Evolutionary conservation across 345 rosid species (phyloP), one percentile per base, ranked within the genome.

Genomic region (Xanthoceras sorbifolium): DNA sequence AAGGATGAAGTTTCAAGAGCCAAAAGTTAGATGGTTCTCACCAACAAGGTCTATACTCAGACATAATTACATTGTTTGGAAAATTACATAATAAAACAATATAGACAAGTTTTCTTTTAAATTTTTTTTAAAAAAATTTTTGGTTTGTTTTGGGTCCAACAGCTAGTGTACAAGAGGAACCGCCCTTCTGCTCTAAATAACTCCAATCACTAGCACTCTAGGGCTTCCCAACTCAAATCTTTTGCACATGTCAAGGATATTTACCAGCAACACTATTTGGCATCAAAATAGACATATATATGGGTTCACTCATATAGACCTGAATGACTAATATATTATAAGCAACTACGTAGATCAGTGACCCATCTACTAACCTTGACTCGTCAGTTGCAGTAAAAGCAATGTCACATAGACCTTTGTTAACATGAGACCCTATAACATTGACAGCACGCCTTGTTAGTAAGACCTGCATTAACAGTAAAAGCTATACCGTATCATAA

Each of bases 321-420:
- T 62, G 64, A 78, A 40, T 23, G 18, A 32, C 29, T 72, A 29
- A 26, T 55, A 14, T 32, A 54, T 32, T 26, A 34, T 6, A 54
- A n/a, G 31, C 54, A 17, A 67, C 1, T 20, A 44, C 26, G 28
- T 14, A 2, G 32, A 42, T 17, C 34, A 48, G 14, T 23, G 22
- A 15, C 4, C n/a, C 42, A 46, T 72, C 61, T 32, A 77, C 86
- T 54, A 69, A 93, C 99, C 93, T 91, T 82, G 93, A 87, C 66
- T 82, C 81, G 73, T 89, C 94, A 76, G 69, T 71, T 64, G 83
- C 73, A 52, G 77, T 77, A 57, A 92, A 91, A 63, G 96, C 89
- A 73, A 96, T 80, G 81, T 90, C 97, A 64, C 93, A 86, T 69
- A 92, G 82, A 73, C 97, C 97, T 74, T 84, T 86, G 29, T 14